Conservation (phyloP, 169 alveolate species). For the Cryptosporidium baileyi region DNA sequence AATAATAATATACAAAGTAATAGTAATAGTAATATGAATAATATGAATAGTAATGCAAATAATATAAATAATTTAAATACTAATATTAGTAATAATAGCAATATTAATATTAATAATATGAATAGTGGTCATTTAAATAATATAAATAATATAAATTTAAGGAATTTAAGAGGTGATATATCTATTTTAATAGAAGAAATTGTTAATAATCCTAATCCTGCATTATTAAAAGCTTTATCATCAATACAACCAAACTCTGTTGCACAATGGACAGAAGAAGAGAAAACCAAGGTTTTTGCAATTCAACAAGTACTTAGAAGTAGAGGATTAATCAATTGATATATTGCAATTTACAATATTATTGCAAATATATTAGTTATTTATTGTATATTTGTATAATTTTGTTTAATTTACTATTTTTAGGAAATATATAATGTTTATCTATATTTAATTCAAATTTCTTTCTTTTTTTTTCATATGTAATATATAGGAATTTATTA, state of each 20-base stretch:
- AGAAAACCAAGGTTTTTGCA: constrained; percentile 30
- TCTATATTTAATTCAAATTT: too few relatives aligned
- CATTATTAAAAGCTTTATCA: constrained; percentile 37
- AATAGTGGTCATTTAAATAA: too few relatives aligned
- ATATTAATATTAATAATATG: too few relatives aligned
- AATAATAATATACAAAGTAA: too few relatives aligned
- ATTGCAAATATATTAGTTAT: background rate
- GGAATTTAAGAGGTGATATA: constrained; percentile 27
- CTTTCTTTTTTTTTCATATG: too few relatives aligned
- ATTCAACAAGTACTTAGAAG: constrained; percentile 42
- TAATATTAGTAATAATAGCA: too few relatives aligned
- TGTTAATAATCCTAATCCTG: constrained; percentile 56
- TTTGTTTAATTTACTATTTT: too few relatives aligned
- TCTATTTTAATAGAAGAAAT: constrained; percentile 52
- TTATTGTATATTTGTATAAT: background rate
- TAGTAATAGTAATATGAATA: too few relatives aligned
- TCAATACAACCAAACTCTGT: constrained; percentile 60
- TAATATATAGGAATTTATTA: too few relatives aligned
- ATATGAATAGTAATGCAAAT: too few relatives aligned
- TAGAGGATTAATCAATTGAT: constrained; percentile 34
- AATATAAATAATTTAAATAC: too few relatives aligned
- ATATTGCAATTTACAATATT: background rate
- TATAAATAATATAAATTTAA: background rate
- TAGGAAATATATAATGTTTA: background rate
- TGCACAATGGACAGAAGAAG: constrained; percentile 65